These are phyloP conservation scores for Pulicaria dysenterica DNA, from an alignment of 129 eudicot genomes.

Conservation along the genomic window DNA sequence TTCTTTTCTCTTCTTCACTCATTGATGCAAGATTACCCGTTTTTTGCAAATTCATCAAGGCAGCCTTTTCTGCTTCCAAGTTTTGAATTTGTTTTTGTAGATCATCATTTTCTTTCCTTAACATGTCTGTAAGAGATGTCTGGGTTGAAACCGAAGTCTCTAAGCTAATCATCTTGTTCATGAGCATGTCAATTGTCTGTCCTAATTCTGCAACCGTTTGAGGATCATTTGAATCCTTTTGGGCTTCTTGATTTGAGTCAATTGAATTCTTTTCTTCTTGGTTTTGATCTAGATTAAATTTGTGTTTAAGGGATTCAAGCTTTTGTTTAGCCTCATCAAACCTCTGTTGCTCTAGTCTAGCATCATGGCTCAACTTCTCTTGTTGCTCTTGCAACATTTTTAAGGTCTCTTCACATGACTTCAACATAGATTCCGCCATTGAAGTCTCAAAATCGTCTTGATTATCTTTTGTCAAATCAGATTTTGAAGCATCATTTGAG, in stretches of 20 bases:
- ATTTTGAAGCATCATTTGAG: conserved; percentile 29
- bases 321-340: conserved; percentile 52
- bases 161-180: conserved; percentile 59
- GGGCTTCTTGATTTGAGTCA: conserved; percentile 22
- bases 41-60: conserved; percentile 28
- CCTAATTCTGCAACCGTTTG: conserved; percentile 59
- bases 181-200: conserved; percentile 80
- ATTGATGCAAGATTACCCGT: conserved; percentile 20
- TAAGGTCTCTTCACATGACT: conserved; percentile 77
- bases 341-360: conserved; percentile 43
- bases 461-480: conserved; percentile 59
- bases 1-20: conserved; percentile 52
- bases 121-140: conserved; percentile 56
- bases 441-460: conserved; percentile 62
- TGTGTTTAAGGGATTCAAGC: conserved; percentile 49
- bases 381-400: conserved; percentile 59
- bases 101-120: conserved; percentile 57
- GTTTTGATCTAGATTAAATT: conserved; percentile 34
- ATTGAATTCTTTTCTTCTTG: conserved; percentile 5
- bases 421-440: conserved; percentile 72
- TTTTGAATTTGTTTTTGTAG: conserved; percentile 59
- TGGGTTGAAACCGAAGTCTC: conserved; percentile 73
- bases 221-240: conserved; percentile 35
- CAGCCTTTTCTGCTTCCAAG: conserved; percentile 74
- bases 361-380: conserved; percentile 46